Evolutionary conservation across 768 basidiomycete genomes (phyloP).

Genomic region (Amanita muscaria): DNA sequence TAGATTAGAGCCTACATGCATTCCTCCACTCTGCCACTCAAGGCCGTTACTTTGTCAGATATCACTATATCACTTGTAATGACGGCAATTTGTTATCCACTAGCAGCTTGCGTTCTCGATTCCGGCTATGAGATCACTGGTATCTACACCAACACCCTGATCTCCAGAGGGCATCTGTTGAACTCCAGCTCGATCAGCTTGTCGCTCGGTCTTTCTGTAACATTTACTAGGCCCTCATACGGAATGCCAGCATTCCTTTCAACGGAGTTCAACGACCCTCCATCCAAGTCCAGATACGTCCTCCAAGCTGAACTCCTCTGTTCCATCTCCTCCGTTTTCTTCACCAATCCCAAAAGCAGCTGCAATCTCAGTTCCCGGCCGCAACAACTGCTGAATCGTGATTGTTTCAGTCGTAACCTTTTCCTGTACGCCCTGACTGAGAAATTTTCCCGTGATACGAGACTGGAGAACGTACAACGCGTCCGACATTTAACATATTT

Average conservation of each 20-base stretch:
- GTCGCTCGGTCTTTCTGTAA: too few species aligned
- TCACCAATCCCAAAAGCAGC: constrained; percentile 5
- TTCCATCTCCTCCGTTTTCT: constrained; percentile 1
- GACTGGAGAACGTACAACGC: background rate
- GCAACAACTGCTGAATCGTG: constrained; percentile 4
- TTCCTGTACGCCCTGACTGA: background rate
- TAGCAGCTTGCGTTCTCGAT: too few species aligned
- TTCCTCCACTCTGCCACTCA: too few species aligned
- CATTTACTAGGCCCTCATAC: too few species aligned
- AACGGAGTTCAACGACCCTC: background rate
- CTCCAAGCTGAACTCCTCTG: constrained; percentile 5
- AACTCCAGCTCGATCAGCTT: too few species aligned
- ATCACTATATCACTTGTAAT: too few species aligned
- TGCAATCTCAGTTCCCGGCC: constrained; percentile 4
- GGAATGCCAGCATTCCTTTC: background rate
- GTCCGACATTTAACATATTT: constrained; percentile 1
- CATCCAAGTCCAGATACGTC: constrained; percentile 1
- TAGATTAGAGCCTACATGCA: too few species aligned
- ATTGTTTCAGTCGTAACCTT: background rate
- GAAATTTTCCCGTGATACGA: background rate
- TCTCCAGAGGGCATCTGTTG: too few species aligned
- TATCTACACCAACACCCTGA: too few species aligned
- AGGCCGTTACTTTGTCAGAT: too few species aligned
- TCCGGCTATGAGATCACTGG: too few species aligned
- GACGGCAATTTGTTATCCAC: too few species aligned